Evolutionary conservation across 2,329 filamentous ascomycete genomes (phyloP), one percentile per base, ranked within the genome.

Genomic region (Venturiaceae sp.): DNA sequence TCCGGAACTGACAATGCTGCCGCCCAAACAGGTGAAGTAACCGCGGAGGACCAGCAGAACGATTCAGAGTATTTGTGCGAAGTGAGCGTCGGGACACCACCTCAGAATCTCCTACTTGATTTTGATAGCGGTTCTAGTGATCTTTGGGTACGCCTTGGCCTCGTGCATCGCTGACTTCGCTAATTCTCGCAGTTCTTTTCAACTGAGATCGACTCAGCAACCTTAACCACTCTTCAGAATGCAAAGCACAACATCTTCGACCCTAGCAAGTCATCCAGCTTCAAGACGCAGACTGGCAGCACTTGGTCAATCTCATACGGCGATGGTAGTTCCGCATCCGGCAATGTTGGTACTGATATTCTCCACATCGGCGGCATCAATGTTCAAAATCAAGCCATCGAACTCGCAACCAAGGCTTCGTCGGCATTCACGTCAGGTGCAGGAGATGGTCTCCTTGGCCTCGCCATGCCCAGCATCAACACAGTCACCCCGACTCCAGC

Each of bases 271-370:
- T 88, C 85, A 2, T 78, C 44, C 23, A 84, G 84, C 1, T 88
- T 76, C 73, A 77, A 83, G 67, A 66, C 21, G 11, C 33, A 41
- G 70, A 8, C 67, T 0, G 77, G 75, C 39, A 75, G 74, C 44
- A 78, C 72, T 1, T 90, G 85, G 86, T 72, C 81, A 68, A 87
- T 89, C 65, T 74, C 75, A 32, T 88, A 88, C 66, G 85, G 85
- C 16, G 86, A 90, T 66, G 77, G 78, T 8, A 87, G 84, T n/a
- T 80, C 75, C 11, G 85, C 85, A 1, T 84, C 80, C 5, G 86
- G 86, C 26, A 75, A 71, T 21, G 85, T 87, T 32, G 85, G 83
- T 39, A 83, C 78, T 16, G 86, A 90, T 63, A 76, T 74, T 26
- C 71, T 90, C 34, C 74, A 72, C 1, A 68, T 90, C 57, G 86